Base-by-base conservation (phyloP, 768 basidiomycete genomes). In the Scleroderma citrinum region DNA sequence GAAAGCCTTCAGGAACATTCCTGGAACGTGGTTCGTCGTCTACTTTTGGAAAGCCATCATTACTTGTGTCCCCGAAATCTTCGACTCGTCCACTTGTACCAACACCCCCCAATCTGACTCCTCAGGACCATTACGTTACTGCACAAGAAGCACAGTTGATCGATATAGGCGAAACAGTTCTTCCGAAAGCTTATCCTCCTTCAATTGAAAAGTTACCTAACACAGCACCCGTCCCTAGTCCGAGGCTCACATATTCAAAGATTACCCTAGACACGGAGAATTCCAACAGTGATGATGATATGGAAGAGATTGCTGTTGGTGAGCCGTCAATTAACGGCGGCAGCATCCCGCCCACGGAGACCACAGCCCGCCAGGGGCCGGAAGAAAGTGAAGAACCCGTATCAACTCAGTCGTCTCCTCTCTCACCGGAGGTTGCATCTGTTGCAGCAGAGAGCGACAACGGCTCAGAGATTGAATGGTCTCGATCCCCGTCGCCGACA, bases 21-120 rank as follows among this genome's bases (percentile, higher is more conserved):
- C 17, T 45, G 20, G 55, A 50, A 31, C 56, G 50, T 23, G 30
- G 52, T n/a, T 51, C 50, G 21, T 55, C 55, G 21, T 61, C 67
- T 13, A 49, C 53, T 11, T 77, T 76, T 48, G 75, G 76, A 7
- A 52, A 59, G 3, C 73, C 73, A 0, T 65, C 62, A 7, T 54
- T 73, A 38, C 54, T 74, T 5, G 36, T 56, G 17, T 47, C 63
- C 26, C 55, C 47, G 6, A 56, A 45, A 46, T 17, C 23, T 23
- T 1, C 47, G 2, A 44, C 14, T 2, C 54, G 31, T 5, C 12
- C 31, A 34, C 34, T 49, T 11, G 32, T 21, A 37, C 47, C 50
- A 20, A 13, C 16, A 35, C 23, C n/a, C 42, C 44, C 45, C 4
- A 29, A 36, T 11, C 31, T 21, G 26, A 37, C 49, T n/a, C n/a